Conservation (phyloP, 2,329 filamentous ascomycete species). For the Alternaria ethzedia region DNA sequence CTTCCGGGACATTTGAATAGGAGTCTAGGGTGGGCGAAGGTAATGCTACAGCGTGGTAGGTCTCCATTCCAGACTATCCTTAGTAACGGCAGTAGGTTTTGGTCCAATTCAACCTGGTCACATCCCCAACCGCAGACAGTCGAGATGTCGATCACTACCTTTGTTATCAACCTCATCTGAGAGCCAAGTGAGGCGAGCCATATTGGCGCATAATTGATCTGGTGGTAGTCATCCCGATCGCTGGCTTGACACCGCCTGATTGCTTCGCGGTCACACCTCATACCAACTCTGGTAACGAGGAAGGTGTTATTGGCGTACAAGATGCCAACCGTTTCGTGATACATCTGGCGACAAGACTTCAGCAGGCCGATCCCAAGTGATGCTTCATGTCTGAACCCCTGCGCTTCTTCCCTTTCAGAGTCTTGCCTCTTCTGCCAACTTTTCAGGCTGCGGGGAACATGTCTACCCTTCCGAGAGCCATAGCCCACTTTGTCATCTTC, state of each 20-base stretch:
- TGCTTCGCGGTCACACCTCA: not conserved
- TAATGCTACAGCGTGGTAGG: not conserved
- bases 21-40: not conserved
- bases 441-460: not conserved
- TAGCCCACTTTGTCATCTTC: not conserved
- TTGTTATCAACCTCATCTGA: not conserved
- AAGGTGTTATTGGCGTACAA: not conserved
- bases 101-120: fast-evolving
- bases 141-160: not conserved
- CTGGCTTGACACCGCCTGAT: not conserved
- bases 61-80: not conserved
- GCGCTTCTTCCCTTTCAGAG: not conserved
- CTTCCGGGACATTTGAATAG: not conserved
- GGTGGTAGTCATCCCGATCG: not conserved
- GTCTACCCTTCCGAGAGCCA: too few species aligned
- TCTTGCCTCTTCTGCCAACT: not conserved
- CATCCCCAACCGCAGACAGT: not conserved
- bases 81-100: not conserved
- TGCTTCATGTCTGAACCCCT: not conserved
- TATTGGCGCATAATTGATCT: not conserved
- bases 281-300: not conserved
- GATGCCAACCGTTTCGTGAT: not conserved
- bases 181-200: not conserved
- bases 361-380: not conserved
- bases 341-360: not conserved